Evolutionary conservation across 2,329 filamentous ascomycete species (phyloP), one percentile per base, ranked within the genome.

Genomic region (Neophaeococcomyces aloes): DNA sequence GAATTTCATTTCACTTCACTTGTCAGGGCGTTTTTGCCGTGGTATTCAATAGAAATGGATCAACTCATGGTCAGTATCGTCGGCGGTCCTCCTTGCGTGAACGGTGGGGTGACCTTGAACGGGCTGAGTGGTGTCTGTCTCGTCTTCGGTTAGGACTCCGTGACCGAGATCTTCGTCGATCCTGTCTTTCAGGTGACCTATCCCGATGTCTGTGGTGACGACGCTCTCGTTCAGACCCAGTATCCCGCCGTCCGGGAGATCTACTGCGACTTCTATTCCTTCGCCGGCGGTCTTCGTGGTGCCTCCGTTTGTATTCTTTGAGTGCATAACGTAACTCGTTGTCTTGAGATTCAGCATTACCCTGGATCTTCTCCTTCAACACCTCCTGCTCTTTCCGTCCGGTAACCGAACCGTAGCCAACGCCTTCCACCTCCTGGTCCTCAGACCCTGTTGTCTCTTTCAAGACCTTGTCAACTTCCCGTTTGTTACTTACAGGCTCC

Each of bases 401-500:
- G 5, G 66, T 65, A 54, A 56, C 54, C 46, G 47, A 21, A n/a
- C 54, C 59, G 46, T 59, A 63, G 8, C 62, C 62, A 44, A 63
- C 48, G 8, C 61, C 58, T 42, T 52, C 60, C 13, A 52, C 55
- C 13, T 45, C 49, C 42, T 58, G 46, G 7, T 55, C 56, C 11
- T 59, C 56, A 21, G 56, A 56, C 14, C 51, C 61, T 29, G 60
- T 58, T 18, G 60, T 53, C 51, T 66, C 59, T 44, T 57, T 72
- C 30, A 78, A 61, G 6, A 69, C 72, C 46, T 68, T 70, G 45
- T 73, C 68, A n/a, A 78, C 65, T 46, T 78, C 72, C 60, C 30
- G 60, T 73, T 61, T 64, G 49, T 64, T 61, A 31, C 78, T 81
- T 8, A 94, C 63, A 0, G 83, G 72, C 15, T 65, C 67, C 55